Base-by-base conservation (phyloP, 2,329 filamentous ascomycete species). In the Diaporthe batatas region DNA sequence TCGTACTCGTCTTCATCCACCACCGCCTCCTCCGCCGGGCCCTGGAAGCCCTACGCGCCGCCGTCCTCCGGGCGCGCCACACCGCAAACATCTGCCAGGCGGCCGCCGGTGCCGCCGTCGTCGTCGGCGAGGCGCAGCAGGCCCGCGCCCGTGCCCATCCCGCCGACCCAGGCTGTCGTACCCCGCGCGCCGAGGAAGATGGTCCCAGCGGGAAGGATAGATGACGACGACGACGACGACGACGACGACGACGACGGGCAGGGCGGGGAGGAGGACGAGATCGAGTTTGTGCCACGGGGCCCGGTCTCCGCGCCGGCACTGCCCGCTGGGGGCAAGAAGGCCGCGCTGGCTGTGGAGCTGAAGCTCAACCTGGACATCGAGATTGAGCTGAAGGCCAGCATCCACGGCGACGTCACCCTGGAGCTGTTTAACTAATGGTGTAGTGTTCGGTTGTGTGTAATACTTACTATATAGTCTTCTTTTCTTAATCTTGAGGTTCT, bases 361-460 rank as follows among this genome's bases (percentile, higher is more conserved):
- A 91, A 92, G 78, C 83, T 91, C 73, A 92, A 92, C 79, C 80
- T 93, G 72, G 91, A 93, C 76, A 86, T 92, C 68, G 91, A 92
- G 80, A 89, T 93, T 75, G 88, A 91, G 80, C 83, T 93, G 73
- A 92, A 92, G 83, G 91, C 90, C 23, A 90, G 87, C 79, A 91
- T 93, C 69, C 86, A 91, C 76, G 91, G 91, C 75, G 91, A 93
- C 82, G 79, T 93, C 75, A 92, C 90, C 6, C 79, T 93, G 73
- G 88, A 86, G 70, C 84, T 92, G 47, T 65, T 76, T 49, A 75
- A 62, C 34, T 69, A 29, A 21, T 44, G 29, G n/a, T 44, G 21
- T 44, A 23, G 18, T 44, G n/a, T 57, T 32, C 53, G 25, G 12
- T n/a, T 54, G 39, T 59, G 44, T 34, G 12, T 8, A 42, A n/a